Evolutionary conservation across 139 green algal genomes (phyloP).

Genomic region (Volvox africanus): DNA sequence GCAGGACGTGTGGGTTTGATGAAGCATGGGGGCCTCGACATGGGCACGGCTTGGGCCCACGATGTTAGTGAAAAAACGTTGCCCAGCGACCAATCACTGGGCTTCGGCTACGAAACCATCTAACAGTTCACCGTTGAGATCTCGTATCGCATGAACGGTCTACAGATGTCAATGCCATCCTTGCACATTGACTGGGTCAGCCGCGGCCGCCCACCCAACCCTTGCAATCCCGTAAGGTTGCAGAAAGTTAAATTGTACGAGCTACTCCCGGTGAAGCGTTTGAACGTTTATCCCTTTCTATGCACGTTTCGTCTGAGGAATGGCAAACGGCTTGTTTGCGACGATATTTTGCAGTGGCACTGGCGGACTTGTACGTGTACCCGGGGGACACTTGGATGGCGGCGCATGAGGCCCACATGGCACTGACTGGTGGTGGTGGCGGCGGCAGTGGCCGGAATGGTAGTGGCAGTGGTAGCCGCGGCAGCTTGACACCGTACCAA

Average conservation of each 20-base stretch:
- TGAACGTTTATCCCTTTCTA: background rate
- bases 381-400: conserved; percentile 32
- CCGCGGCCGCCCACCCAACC: background rate
- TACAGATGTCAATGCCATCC: too few species aligned
- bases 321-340: background rate
- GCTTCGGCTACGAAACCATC: too few species aligned
- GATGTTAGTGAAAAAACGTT: too few species aligned
- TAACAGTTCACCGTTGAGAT: too few species aligned
- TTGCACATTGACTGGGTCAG: background rate
- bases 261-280: background rate
- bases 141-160: too few species aligned
- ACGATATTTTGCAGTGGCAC: background rate
- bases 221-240: background rate
- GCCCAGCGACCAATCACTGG: too few species aligned
- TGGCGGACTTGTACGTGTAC: conserved; percentile 44
- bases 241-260: too few species aligned
- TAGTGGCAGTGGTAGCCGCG: background rate
- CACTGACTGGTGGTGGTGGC: background rate
- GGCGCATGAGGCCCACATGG: conserved; percentile 40
- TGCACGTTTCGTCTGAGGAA: background rate
- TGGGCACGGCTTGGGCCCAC: too few species aligned
- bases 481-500: conserved; percentile 14
- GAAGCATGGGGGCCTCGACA: too few species aligned
- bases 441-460: background rate
- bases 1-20: too few species aligned